Evolutionary conservation across 225 moss, liverwort and hornwort species (phyloP).

Genomic region (Thuidium tamariscinum): DNA sequence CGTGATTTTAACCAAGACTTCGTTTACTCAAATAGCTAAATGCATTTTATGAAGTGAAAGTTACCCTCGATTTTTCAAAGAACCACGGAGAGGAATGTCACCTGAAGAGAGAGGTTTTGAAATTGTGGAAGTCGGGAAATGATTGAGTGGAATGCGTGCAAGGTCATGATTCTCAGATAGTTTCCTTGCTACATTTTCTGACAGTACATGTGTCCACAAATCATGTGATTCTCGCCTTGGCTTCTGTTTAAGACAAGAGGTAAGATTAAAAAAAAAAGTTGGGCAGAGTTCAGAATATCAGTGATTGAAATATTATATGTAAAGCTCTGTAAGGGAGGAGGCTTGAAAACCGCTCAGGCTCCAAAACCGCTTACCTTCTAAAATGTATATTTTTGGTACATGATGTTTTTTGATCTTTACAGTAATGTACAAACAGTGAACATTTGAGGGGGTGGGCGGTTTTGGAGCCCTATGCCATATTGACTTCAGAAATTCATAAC

Average conservation of each 20-base stretch:
- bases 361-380: too few relatives aligned
- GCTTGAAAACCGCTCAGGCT: too few relatives aligned
- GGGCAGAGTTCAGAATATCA: neutral
- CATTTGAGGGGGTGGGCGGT: too few relatives aligned
- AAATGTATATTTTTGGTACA: too few relatives aligned
- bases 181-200: conserved; percentile 6
- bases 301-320: neutral
- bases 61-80: neutral
- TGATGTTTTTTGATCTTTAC: too few relatives aligned
- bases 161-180: neutral
- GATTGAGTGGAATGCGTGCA: neutral
- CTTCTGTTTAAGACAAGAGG: conserved; percentile 1
- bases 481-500: too few relatives aligned
- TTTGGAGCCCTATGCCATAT: too few relatives aligned
- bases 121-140: neutral
- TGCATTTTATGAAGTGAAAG: neutral
- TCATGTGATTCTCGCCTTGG: conserved; percentile 14
- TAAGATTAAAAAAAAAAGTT: neutral
- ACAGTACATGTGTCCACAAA: conserved; percentile 18
- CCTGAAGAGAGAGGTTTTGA: conserved; percentile 16
- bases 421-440: too few relatives aligned
- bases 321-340: too few relatives aligned
- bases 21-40: neutral
- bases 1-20: neutral
- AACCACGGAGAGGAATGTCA: neutral